Evolutionary conservation across 1,139 yeast genomes (phyloP).

Genomic region (Geotrichum fermentans): DNA sequence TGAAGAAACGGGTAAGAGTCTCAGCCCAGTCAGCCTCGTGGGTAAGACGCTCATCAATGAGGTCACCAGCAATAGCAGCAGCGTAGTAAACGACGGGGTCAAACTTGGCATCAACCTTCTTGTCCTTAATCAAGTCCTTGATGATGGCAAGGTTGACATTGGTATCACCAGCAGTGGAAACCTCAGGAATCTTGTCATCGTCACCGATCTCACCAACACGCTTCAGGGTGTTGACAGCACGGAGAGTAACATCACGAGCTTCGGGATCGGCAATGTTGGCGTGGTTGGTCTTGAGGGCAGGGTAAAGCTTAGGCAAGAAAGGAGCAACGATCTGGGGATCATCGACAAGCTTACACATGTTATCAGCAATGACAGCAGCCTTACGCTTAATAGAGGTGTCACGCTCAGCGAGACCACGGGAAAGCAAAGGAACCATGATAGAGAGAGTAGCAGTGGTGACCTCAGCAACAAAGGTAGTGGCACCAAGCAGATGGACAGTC

Average conservation of each 20-base stretch:
- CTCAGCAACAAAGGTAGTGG: constrained; percentile 98
- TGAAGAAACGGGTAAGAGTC: constrained; percentile 86
- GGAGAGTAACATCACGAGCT: constrained; percentile 96
- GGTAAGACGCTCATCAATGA: constrained; percentile 95
- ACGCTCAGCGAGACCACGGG: constrained; percentile 99
- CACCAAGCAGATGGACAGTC: constrained; percentile 98
- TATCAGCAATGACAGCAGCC: constrained; percentile 98
- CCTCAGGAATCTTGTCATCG: constrained; percentile 87
- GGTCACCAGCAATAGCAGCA: constrained; percentile 97
- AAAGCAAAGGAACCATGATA: constrained; percentile 96
- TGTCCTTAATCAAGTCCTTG: constrained; percentile 61
- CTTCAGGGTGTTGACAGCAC: constrained; percentile 95
- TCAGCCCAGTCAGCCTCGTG: constrained; percentile 89
- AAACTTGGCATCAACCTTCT: constrained; percentile 66
- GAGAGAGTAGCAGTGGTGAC: constrained; percentile 99
- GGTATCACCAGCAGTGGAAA: constrained; percentile 97
- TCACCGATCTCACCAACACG: constrained; percentile 97
- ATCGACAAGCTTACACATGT: constrained; percentile 99
- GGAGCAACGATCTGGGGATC: constrained; percentile 99
- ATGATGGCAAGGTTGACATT: constrained; percentile 79
- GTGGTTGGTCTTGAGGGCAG: constrained; percentile 91
- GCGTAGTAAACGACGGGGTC: constrained; percentile 70
- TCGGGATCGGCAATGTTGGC: constrained; percentile 98
- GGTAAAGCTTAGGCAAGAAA: constrained; percentile 89
- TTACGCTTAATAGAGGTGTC: constrained; percentile 99